These are phyloP conservation scores for Agaricus blazei DNA, from an alignment of 768 basidiomycete species.

Conservation along the genomic window DNA sequence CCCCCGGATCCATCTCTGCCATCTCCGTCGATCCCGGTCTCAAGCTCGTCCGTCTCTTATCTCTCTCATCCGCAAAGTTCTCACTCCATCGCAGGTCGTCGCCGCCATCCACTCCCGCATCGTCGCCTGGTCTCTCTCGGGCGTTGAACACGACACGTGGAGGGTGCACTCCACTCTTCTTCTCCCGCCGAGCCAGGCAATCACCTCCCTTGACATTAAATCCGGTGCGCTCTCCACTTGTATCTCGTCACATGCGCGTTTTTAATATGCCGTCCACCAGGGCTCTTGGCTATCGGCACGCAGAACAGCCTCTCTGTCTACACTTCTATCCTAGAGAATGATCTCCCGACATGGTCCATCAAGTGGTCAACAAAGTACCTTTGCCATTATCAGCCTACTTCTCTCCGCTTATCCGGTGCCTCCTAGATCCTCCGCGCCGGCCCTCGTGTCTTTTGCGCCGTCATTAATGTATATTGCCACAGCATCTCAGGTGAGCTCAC, in stretches of 20 bases:
- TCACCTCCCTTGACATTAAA: conserved; percentile 67
- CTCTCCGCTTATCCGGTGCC: neutral
- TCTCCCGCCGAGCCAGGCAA: conserved; percentile 47
- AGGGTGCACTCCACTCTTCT: conserved; percentile 76
- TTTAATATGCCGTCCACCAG: conserved; percentile 28
- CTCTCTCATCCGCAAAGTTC: neutral
- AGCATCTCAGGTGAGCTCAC: conserved; percentile 45
- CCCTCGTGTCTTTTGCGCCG: conserved; percentile 60
- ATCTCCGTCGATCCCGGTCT: conserved; percentile 72
- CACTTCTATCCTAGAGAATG: conserved; percentile 74
- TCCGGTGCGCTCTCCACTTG: conserved; percentile 46
- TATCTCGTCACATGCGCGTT: neutral
- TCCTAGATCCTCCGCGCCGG: conserved; percentile 2
- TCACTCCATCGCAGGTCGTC: conserved; percentile 48
- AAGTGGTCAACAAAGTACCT: conserved; percentile 70
- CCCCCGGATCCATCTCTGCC: conserved; percentile 45
- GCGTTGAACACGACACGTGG: conserved; percentile 59
- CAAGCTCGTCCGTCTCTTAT: conserved; percentile 61
- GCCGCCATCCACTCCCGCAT: conserved; percentile 64
- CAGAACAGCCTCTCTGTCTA: conserved; percentile 61
- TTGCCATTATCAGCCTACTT: neutral
- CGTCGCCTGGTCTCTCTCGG: conserved; percentile 78
- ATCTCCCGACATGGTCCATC: conserved; percentile 76
- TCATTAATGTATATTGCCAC: conserved; percentile 72
- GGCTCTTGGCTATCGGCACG: conserved; percentile 70